Evolutionary conservation across 805 yeast species (phyloP), one percentile per base, ranked within the genome.

Genomic region (Osmozyma mogii): DNA sequence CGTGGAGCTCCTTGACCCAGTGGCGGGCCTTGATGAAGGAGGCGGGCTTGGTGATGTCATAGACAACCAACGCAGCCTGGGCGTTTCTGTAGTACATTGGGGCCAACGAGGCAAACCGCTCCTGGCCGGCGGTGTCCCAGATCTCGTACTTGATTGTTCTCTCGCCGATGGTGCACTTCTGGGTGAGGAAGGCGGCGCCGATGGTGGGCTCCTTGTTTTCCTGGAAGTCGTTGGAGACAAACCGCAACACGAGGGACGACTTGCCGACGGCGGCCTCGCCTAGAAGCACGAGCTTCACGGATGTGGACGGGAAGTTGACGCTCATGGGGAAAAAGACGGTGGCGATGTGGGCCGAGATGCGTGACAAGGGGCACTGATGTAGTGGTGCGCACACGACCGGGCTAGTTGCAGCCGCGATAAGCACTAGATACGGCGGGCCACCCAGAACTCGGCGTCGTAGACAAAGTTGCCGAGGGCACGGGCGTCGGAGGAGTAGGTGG

Each of bases 111-210:
- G 80, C 69, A 46, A 81, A 82, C 32, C 94, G 58, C 45, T 82
- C 92, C 51, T 82, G 92, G 5, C 94, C 92, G 0, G 89, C 88
- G 2, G 89, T 81, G 49, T 82, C 94, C 94, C 92, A 82, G 30
- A 82, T 79, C 48, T 82, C 92, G 41, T 79, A 72, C 50, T 80
- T 79, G 24, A 81, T 70, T 1, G 75, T 72, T 28, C 62, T 56
- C 10, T 72, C 68, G 18, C 49, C 43, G n/a, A 74, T 47, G 12
- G 70, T 68, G 26, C 80, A 70, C 3, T 76, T 64, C 47, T 78
- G 87, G 1, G 89, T 79, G 30, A 79, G 61, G 51, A 81, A 82
- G 2, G 92, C 94, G 1, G 94, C 94, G 1, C 94, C 92, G 32
- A 82, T 82, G 1, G 94, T 82, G 15, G 88, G 80, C 53, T 81